Base-by-base conservation (phyloP, 306 rosid genomes). In the Cyamopsis tetragonoloba region DNA sequence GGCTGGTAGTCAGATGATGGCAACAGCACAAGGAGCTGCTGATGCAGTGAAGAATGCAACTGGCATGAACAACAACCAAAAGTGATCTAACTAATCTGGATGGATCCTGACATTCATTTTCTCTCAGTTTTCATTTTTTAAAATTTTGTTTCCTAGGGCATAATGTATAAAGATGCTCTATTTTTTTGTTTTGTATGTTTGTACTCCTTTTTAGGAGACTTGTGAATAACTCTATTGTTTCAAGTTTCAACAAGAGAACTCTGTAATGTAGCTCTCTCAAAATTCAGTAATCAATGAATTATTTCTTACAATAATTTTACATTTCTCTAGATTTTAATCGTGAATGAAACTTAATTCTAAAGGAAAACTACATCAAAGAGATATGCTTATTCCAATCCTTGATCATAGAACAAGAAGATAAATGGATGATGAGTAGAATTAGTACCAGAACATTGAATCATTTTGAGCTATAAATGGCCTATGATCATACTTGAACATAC, bases 1-100 rank as follows among this genome's bases (percentile, higher is more conserved):
- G 80, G 76, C 86, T 2, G 92, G 96, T 17, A 69, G 79, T 27
- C 87, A 77, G 37, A 6, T 86, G 62, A 54, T 39, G 77, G 83
- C 83, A 6, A 34, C 73, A 71, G 91, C 87, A 13, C 81, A 79
- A 51, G 95, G 86, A 72, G 91, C 91, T 10, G 81, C 69, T 35
- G 91, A 88, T 1, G 82, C 85, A 23, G 85, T 79, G 32, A 88
- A 91, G 83, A 62, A 88, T 73, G 87, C 91, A 12, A 81, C 86
- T 38, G 91, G 89, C 41, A 58, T 80, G 57, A 87, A 81, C 73
- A 82, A 85, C n/a, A n/a, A n/a, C n/a, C n/a, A n/a, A 60, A 84
- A 85, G 30, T 81, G 26, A 72, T 41, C 28, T 28, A 51, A 10
- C 38, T 34, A 80, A 51, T 26, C 1, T 69, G 31, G 47, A 50